Conservation (phyloP, 225 moss, liverwort and hornwort genomes). For the Climacium dendroides region DNA sequence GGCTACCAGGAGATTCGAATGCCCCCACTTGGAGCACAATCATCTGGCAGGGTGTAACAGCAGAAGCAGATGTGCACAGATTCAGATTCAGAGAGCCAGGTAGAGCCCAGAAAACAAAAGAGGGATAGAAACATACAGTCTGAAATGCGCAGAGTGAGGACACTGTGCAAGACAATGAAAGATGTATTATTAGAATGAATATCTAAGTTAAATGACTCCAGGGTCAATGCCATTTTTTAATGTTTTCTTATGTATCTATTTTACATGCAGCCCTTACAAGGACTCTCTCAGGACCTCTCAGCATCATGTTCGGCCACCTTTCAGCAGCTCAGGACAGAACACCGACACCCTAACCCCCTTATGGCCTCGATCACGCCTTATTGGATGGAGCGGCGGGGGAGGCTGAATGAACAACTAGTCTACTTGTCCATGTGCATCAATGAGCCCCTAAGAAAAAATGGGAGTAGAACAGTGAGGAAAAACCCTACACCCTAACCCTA, state of each 20-base stretch:
- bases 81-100: not conserved
- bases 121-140: not conserved
- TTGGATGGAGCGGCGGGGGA: not conserved
- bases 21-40: not conserved
- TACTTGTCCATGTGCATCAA: not conserved
- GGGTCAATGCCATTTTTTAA: not conserved
- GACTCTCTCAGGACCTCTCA: not conserved
- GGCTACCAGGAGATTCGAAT: not conserved
- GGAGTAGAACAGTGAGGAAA: not conserved
- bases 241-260: not conserved
- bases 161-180: not conserved
- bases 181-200: not conserved
- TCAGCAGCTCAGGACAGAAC: slow-evolving; percentile 30
- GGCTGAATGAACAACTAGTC: not conserved
- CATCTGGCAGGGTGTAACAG: not conserved
- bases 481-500: not conserved
- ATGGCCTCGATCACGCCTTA: not conserved
- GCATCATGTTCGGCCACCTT: slow-evolving; percentile 27
- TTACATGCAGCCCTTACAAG: not conserved
- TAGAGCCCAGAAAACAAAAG: not conserved
- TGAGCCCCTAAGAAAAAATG: not conserved
- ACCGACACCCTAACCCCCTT: not conserved
- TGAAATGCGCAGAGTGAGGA: not conserved
- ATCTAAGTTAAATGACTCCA: not conserved
- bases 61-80: not conserved